Evolutionary conservation across 2,329 filamentous ascomycete species (phyloP).

Genomic region (Phaeosphaeriaceae sp.): DNA sequence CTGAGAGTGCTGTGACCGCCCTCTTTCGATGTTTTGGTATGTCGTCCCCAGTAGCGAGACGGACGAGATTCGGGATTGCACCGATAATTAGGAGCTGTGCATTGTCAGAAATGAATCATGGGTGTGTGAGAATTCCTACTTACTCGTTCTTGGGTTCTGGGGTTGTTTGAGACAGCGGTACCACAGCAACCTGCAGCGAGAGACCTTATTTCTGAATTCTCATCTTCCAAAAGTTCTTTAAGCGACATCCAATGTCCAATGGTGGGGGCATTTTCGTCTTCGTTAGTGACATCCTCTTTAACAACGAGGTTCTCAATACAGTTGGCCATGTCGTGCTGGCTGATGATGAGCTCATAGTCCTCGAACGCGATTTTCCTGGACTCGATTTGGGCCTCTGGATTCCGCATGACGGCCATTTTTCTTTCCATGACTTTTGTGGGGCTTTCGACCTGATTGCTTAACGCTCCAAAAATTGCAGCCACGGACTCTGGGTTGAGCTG

Average conservation of each 20-base stretch:
- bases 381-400: constrained; percentile 44
- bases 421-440: constrained; percentile 85
- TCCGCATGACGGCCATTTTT: constrained; percentile 76
- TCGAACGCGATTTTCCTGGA: constrained; percentile 28
- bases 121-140: constrained; percentile 20
- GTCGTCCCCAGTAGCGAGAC: constrained; percentile 66
- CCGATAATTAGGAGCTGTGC: constrained; percentile 62
- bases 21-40: constrained; percentile 76
- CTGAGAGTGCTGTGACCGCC: constrained; percentile 87
- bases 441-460: too few relatives aligned
- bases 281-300: constrained; percentile 31
- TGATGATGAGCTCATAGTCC: constrained; percentile 18
- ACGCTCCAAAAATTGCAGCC: constrained; percentile 54
- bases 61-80: constrained; percentile 73
- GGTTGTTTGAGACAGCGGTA: constrained; percentile 96
- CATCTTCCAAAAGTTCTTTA: constrained; percentile 70
- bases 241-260: constrained; percentile 85
- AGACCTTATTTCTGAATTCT: constrained; percentile 74
- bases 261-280: constrained; percentile 94
- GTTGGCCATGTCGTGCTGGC: too few relatives aligned
- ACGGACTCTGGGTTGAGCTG: constrained; percentile 73
- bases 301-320: constrained; percentile 6
- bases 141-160: constrained; percentile 77
- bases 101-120: constrained; percentile 17
- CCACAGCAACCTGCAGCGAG: constrained; percentile 95